Percentiles rank a stretch among this genome's conserved stretches.
Conservation (phyloP, 2,329 filamentous ascomycete species). For the Venturia asperata region DNA sequence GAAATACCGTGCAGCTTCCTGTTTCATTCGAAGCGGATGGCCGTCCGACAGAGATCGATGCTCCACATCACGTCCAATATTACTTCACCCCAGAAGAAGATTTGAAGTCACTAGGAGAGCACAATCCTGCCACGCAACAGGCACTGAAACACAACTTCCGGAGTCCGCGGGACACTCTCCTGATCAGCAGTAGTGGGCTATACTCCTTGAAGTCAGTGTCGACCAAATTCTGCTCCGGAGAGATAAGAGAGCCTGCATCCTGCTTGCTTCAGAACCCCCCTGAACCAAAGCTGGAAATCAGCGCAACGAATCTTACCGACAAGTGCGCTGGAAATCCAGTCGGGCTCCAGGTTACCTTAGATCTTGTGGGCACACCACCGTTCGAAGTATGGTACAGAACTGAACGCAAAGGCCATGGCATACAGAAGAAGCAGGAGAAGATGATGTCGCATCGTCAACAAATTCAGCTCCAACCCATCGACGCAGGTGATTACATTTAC, state of each 20-base stretch:
- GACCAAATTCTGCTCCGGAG: conserved; percentile 75
- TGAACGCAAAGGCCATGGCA: conserved; percentile 44
- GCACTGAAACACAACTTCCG: neutral
- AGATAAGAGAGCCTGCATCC: conserved; percentile 89
- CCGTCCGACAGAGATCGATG: conserved; percentile 49
- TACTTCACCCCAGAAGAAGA: conserved; percentile 70
- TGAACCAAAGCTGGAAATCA: conserved; percentile 69
- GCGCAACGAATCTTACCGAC: conserved; percentile 77
- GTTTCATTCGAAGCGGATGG: conserved; percentile 61
- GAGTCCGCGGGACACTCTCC: conserved; percentile 49
- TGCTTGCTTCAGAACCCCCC: conserved; percentile 87
- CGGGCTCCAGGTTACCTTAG: conserved; percentile 78
- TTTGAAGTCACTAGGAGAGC: conserved; percentile 62
- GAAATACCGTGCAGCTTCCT: conserved; percentile 60
- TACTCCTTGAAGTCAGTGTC: conserved; percentile 78
- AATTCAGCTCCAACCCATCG: conserved; percentile 71
- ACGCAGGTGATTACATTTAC: conserved; percentile 82
- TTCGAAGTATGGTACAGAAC: conserved; percentile 78
- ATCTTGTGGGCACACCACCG: conserved; percentile 85
- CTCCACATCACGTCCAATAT: conserved; percentile 68
- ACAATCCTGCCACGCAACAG: conserved; percentile 50
- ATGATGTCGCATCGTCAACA: conserved; percentile 61
- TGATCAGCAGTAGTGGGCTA: conserved; percentile 69
- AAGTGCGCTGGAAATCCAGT: conserved; percentile 93
- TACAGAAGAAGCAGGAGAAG: conserved; percentile 37